Base-by-base conservation (phyloP, 2,329 filamentous ascomycete genomes). In the Alternaria conjuncta region DNA sequence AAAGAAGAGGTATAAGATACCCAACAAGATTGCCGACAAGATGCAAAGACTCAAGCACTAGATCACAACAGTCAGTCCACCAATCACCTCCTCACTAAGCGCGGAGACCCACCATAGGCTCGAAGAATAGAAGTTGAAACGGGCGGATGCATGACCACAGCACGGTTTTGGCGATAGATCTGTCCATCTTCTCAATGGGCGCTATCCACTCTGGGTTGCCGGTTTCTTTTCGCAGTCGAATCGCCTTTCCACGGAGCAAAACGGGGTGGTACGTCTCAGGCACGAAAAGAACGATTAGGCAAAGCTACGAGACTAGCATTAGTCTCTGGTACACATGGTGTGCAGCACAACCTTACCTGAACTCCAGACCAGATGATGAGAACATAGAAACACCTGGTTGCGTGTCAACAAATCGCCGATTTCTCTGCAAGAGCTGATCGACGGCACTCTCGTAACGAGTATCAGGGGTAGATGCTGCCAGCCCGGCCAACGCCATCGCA, bases 1-100 rank as follows among this genome's bases (percentile, higher is more conserved):
- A 77, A 97, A 96, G 83, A 96, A 97, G 43, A 97, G 87, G 76
- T 97, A 97, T 3, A 97, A 82, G 47, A 97, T 91, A 6, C 94
- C 94, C 8, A 97, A 84, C n/a, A 97, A 83, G 57, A 97, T 88
- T 43, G 93, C 93, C 1, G 92, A 92, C 71, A 94, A 92, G 21
- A 96, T 81, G 79, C 93, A 96, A 25, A 97, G 88, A 69, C 89
- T 89, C 61, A 96, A 83, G 63, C 90, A 92, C 78, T 81, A 61
- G 18, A 62, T 25, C 65, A 66, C 55, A 47, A 50, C 64, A 67
- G 61, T 78, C 67, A 77, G 71, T 68, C 65, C 65, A 67, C 72
- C 71, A 74, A 72, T 71, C 50, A 68, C 41, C 41, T 28, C 25
- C 44, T 49, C n/a, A 47, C 23, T 44, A 11, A 51, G 20, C 32